A percentile compares a stretch with the other conserved stretches of the same genome.
Evolutionary conservation across 345 rosid genomes (phyloP).

Genomic region (Combretum micranthum): DNA sequence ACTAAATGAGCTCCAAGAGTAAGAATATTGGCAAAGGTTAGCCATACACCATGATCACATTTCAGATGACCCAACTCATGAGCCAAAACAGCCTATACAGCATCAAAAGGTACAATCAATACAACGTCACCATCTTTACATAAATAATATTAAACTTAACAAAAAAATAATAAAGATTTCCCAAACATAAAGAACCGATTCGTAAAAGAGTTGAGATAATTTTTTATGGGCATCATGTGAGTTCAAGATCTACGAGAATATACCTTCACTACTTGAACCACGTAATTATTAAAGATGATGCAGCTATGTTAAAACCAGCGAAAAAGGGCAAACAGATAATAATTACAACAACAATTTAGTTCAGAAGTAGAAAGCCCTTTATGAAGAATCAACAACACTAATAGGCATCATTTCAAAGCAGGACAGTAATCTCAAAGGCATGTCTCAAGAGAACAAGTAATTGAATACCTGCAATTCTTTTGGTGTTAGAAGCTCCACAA

Average conservation of each 20-base stretch:
- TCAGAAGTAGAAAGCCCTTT: too few species aligned
- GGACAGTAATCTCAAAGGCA: background rate
- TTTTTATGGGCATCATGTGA: too few species aligned
- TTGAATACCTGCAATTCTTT: constrained; percentile 78
- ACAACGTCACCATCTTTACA: constrained; percentile 9
- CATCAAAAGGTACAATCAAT: constrained; percentile 5
- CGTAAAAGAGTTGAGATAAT: too few species aligned
- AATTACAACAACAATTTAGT: too few species aligned
- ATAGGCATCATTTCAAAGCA: background rate
- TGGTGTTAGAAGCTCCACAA: constrained; percentile 81
- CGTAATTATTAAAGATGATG: too few species aligned
- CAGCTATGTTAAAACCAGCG: too few species aligned
- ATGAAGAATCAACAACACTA: too few species aligned
- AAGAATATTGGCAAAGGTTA: constrained; percentile 88
- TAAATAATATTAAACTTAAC: background rate
- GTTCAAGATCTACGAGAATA: too few species aligned
- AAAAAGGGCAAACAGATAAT: too few species aligned
- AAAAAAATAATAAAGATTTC: background rate
- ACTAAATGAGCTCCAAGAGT: constrained; percentile 87
- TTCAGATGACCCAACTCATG: constrained; percentile 96
- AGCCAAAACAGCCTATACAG: constrained; percentile 80
- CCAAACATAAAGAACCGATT: too few species aligned
- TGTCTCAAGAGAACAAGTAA: constrained; percentile 3
- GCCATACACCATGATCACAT: constrained; percentile 98
- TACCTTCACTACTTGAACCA: too few species aligned